A percentile compares a stretch with the other conserved stretches of the same genome.
phyloP scores from a whole-genome alignment of 1,284 basidiomycete genomes.

The Kwoniella shivajii region DNA sequence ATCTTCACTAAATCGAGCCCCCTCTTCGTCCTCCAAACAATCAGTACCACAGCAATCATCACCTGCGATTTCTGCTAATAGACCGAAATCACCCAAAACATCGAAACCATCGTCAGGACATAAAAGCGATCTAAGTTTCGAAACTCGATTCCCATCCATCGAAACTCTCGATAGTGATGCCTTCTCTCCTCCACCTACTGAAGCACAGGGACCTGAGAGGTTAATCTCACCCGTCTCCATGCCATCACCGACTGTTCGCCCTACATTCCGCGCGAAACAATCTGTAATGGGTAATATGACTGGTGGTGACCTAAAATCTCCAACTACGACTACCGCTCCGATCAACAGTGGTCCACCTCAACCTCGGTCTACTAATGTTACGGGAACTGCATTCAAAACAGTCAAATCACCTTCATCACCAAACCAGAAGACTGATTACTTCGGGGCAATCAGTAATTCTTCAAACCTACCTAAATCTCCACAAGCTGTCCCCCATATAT shows the following conservation, averaged over 20 bases:
- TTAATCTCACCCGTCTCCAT: constrained; percentile 29
- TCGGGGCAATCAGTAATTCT: constrained; percentile 7
- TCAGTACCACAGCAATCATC: constrained; percentile 5
- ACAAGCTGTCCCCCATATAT: not conserved
- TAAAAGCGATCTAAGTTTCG: constrained; percentile 41
- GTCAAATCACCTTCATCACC: constrained; percentile 17
- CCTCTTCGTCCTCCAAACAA: constrained; percentile 9
- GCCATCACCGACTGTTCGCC: constrained; percentile 16
- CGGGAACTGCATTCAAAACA: constrained; percentile 51
- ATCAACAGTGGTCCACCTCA: constrained; percentile 21
- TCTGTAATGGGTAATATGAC: constrained; percentile 47
- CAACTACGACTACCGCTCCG: constrained; percentile 3
- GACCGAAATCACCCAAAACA: constrained; percentile 10
- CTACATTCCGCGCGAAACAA: constrained; percentile 1
- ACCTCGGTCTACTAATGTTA: constrained; percentile 53
- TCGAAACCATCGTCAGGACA: constrained; percentile 23
- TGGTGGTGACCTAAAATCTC: constrained; percentile 34
- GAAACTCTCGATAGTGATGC: constrained; percentile 35
- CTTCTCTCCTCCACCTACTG: constrained; percentile 13
- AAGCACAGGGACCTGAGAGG: constrained; percentile 4
- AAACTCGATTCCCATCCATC: constrained; percentile 50
- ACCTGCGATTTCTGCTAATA: not conserved
- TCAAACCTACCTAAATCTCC: not conserved
- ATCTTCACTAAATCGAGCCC: constrained; percentile 4
- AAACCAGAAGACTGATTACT: constrained; percentile 21